Percentiles rank a stretch among this genome's conserved stretches.
Conservation (phyloP, 2,329 filamentous ascomycete species). For the Rutstroemia sp. region DNA sequence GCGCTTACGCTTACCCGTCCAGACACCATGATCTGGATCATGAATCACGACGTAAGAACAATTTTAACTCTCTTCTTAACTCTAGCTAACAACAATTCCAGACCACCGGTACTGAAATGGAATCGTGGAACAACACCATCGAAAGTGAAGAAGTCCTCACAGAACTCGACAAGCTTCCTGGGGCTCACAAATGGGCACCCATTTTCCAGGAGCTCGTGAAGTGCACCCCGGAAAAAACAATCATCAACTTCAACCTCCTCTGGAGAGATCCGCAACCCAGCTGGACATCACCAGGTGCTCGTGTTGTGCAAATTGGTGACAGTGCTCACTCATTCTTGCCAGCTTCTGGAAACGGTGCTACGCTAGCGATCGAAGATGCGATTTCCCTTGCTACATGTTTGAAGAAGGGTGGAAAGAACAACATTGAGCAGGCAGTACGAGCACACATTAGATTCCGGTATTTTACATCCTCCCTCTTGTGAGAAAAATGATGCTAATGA, state of each 20-base stretch:
- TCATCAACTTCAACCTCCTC: conserved; percentile 29
- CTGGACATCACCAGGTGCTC: conserved; percentile 27
- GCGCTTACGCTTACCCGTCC: too few relatives aligned
- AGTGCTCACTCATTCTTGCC: conserved; percentile 64
- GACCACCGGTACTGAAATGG: conserved; percentile 44
- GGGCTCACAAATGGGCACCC: conserved; percentile 15
- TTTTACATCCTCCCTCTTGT: too few relatives aligned
- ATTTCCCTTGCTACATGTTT: conserved; percentile 31
- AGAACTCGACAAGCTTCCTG: conserved; percentile 14
- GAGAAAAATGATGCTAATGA: too few relatives aligned
- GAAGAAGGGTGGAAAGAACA: not conserved
- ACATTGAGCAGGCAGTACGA: too few relatives aligned
- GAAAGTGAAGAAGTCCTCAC: conserved; percentile 19
- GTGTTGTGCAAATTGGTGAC: conserved; percentile 48
- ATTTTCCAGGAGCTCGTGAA: conserved; percentile 17
- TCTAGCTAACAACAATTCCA: conserved; percentile 11
- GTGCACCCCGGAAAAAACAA: conserved; percentile 13
- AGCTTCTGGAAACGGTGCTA: conserved; percentile 59
- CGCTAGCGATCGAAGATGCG: conserved; percentile 35
- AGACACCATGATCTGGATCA: too few relatives aligned
- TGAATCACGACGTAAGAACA: too few relatives aligned
- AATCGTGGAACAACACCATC: conserved; percentile 34
- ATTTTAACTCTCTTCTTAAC: too few relatives aligned
- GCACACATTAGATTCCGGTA: too few relatives aligned
- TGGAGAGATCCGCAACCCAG: conserved; percentile 23